Percentiles rank a stretch among this genome's conserved stretches.
phyloP scores from a whole-genome alignment of 106 monocot genomes.

The Chionographis japonica region DNA sequence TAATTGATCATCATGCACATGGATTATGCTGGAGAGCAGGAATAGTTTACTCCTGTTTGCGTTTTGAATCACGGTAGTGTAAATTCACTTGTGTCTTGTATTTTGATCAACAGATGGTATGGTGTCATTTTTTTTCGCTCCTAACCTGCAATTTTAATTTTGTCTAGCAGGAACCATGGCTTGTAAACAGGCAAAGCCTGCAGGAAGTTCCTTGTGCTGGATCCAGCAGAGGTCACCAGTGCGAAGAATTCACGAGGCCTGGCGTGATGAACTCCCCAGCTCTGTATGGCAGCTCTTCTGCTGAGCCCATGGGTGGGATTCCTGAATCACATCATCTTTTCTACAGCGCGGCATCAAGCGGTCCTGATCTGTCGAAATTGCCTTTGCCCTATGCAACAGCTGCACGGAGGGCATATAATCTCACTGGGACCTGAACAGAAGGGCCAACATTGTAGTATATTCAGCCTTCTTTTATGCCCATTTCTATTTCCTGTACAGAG shows the following conservation, averaged over 20 bases:
- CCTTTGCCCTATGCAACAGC: conserved; percentile 4
- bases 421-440: conserved; percentile 2
- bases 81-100: background rate
- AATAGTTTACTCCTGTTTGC: background rate
- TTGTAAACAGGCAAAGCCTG: background rate
- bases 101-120: background rate
- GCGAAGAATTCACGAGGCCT: conserved; percentile 1
- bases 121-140: background rate
- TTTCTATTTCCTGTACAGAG: too few species aligned
- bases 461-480: too few species aligned
- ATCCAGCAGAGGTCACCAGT: background rate
- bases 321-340: background rate
- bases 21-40: background rate
- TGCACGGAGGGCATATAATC: conserved; percentile 9
- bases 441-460: too few species aligned
- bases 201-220: conserved; percentile 1
- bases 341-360: background rate
- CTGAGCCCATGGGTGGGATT: background rate
- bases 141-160: background rate
- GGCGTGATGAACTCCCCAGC: background rate
- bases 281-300: background rate
- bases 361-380: conserved; percentile 7
- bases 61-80: background rate
- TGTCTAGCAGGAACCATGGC: conserved; percentile 13
- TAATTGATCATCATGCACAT: too few species aligned